phyloP scores from a whole-genome alignment of 2,329 filamentous ascomycete species.

The Claviceps sorghi region DNA sequence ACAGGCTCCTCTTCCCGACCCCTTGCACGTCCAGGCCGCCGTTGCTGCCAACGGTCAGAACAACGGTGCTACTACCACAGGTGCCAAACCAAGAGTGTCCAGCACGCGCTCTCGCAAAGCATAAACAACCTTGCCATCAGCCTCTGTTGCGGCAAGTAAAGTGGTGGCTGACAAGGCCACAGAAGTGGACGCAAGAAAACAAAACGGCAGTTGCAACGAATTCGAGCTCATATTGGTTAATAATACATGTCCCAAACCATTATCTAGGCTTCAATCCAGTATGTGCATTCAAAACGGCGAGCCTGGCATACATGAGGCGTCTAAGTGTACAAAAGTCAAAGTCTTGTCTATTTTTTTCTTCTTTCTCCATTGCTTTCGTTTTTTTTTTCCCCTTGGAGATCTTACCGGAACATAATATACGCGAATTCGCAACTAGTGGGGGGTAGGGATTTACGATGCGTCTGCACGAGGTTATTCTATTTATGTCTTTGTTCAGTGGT shows the following conservation, averaged over 20 bases:
- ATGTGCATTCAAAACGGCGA: background rate
- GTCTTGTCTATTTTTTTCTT: background rate
- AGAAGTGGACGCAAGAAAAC: background rate
- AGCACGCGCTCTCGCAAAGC: slow-evolving; percentile 58
- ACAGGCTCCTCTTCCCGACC: slow-evolving; percentile 60
- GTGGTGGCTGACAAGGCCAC: background rate
- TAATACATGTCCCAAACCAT: background rate
- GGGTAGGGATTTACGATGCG: background rate
- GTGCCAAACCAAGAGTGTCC: slow-evolving; percentile 42
- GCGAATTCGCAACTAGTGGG: background rate
- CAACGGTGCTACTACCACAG: slow-evolving; percentile 39
- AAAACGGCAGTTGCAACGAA: background rate
- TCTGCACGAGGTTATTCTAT: slow-evolving; percentile 7
- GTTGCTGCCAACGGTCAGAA: slow-evolving; percentile 36
- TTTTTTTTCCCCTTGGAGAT: slow-evolving; percentile 1
- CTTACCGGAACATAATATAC: slow-evolving; percentile 1
- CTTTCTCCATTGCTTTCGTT: background rate
- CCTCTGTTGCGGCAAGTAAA: background rate
- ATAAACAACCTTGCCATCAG: slow-evolving; percentile 10
- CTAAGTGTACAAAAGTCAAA: slow-evolving; percentile 4
- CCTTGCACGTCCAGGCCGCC: slow-evolving; percentile 54
- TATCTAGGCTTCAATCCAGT: background rate
- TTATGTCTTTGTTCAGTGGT: slow-evolving; percentile 15
- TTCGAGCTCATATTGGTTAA: background rate
- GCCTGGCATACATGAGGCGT: background rate